phyloP scores from a whole-genome alignment of 2,329 filamentous ascomycete genomes.

The Colletotrichum sp. region DNA sequence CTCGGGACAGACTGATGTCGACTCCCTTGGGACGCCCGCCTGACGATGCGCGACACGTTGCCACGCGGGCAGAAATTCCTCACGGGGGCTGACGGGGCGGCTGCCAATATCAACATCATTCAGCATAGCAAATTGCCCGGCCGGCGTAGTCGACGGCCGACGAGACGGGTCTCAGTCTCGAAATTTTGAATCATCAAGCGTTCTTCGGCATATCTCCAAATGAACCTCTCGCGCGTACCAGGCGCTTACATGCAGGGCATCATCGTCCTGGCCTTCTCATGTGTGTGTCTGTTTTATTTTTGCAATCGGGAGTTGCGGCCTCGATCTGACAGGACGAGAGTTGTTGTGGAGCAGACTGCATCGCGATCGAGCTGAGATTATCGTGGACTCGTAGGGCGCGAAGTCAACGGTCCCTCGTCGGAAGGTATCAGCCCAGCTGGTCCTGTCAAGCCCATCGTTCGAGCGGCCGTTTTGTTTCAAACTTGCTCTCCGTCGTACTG shows the following conservation, averaged over 20 bases:
- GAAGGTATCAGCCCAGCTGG: not conserved
- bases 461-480: conserved; percentile 8
- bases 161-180: not conserved
- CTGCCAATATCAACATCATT: not conserved
- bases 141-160: not conserved
- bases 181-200: not conserved
- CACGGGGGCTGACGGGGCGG: not conserved
- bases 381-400: not conserved
- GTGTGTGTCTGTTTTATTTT: not conserved
- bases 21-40: not conserved
- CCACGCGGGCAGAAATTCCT: conserved; percentile 3
- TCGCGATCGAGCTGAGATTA: not conserved
- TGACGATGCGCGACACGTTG: not conserved
- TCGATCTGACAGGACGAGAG: not conserved
- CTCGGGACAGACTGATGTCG: not conserved
- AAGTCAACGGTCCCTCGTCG: not conserved
- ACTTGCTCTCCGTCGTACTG: not conserved
- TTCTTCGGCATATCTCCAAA: conserved; percentile 1
- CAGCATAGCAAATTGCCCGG: not conserved
- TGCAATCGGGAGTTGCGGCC: not conserved
- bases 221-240: not conserved
- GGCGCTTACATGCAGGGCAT: not conserved
- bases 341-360: not conserved
- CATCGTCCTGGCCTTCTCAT: not conserved
- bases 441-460: not conserved